phyloP scores from a whole-genome alignment of 2,329 filamentous ascomycete species.

The Ambrosiella beaveri region DNA sequence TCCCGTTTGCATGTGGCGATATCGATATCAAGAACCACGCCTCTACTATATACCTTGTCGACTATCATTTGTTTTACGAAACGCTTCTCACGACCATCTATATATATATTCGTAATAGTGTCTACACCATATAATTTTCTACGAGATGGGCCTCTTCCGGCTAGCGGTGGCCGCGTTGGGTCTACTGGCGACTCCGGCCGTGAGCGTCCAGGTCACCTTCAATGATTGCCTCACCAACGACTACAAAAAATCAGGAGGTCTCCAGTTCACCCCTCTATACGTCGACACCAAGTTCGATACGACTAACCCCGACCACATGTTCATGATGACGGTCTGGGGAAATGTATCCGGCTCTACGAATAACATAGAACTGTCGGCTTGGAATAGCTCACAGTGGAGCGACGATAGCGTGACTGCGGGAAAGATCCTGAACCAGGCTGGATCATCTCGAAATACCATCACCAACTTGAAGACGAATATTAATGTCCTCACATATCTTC shows the following conservation, averaged over 20 bases:
- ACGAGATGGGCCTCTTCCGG: constrained; percentile 19
- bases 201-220: constrained; percentile 56
- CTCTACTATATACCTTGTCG: background rate
- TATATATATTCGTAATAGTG: background rate
- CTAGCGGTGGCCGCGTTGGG: constrained; percentile 15
- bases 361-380: constrained; percentile 40
- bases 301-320: constrained; percentile 38
- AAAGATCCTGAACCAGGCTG: constrained; percentile 56
- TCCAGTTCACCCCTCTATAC: constrained; percentile 66
- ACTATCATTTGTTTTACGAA: background rate
- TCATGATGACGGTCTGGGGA: constrained; percentile 71
- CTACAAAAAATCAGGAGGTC: constrained; percentile 39
- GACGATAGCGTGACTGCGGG: constrained; percentile 44
- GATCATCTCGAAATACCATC: constrained; percentile 27
- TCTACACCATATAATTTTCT: background rate
- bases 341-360: constrained; percentile 64
- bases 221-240: constrained; percentile 62
- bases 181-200: constrained; percentile 25
- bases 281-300: constrained; percentile 60
- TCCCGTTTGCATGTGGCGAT: constrained; percentile 8
- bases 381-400: constrained; percentile 42
- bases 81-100: no score
- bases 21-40: background rate
- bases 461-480: constrained; percentile 59
- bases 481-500: constrained; percentile 61